These are phyloP conservation scores for Scedosporium aurantiacum DNA, from an alignment of 2,329 filamentous ascomycete species.

Conservation along the genomic window DNA sequence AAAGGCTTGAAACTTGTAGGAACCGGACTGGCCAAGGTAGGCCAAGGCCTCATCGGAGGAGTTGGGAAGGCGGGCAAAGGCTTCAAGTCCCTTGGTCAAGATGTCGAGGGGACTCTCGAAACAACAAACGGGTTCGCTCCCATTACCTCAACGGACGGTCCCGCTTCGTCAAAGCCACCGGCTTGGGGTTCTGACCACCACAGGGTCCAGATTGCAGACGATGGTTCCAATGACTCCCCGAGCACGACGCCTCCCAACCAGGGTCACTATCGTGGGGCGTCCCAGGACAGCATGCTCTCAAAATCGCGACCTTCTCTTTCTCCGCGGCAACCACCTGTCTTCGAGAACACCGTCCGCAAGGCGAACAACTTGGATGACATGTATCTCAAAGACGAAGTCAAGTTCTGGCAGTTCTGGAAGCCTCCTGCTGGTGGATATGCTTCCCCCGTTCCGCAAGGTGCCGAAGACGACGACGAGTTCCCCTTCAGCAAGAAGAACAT, in stretches of 20 bases:
- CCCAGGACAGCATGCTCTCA: neutral
- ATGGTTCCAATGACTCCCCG: neutral
- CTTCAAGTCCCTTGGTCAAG: slow-evolving; percentile 35
- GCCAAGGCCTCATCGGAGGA: slow-evolving; percentile 19
- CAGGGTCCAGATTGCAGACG: neutral
- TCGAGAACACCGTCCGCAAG: slow-evolving; percentile 42
- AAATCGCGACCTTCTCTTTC: neutral
- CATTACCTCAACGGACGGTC: slow-evolving; percentile 15
- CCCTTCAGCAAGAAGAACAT: slow-evolving; percentile 22
- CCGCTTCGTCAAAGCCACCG: slow-evolving; percentile 11
- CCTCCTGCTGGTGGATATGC: slow-evolving; percentile 49
- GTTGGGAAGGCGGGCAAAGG: slow-evolving; percentile 32
- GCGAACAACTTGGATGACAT: slow-evolving; percentile 37
- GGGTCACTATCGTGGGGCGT: neutral
- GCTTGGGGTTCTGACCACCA: slow-evolving; percentile 2
- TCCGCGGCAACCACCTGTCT: neutral
- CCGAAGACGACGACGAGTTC: slow-evolving; percentile 26
- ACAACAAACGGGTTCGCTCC: slow-evolving; percentile 43
- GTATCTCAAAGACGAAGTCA: slow-evolving; percentile 31
- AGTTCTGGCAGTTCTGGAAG: slow-evolving; percentile 57
- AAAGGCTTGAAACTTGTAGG: slow-evolving; percentile 21
- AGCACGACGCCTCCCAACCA: neutral
- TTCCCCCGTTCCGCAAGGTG: slow-evolving; percentile 49
- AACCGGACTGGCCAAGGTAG: slow-evolving; percentile 26
- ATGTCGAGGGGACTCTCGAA: slow-evolving; percentile 40